phyloP scores from a whole-genome alignment of 2,329 filamentous ascomycete genomes.

The Pseudogymnoascus sp. region DNA sequence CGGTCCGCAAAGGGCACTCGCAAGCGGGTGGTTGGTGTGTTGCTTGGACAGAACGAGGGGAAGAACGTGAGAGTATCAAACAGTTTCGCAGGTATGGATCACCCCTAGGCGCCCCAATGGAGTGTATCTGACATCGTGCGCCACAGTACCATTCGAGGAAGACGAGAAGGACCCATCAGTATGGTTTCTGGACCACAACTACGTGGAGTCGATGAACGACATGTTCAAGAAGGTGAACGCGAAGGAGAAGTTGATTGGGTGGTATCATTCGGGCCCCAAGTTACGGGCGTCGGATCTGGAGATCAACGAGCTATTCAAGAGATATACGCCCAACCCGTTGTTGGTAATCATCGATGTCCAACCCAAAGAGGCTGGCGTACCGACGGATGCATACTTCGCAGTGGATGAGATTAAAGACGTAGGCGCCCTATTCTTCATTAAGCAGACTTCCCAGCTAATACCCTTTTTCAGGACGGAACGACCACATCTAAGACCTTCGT shows the following conservation, averaged over 20 bases:
- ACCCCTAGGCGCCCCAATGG: background rate
- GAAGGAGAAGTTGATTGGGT: slow-evolving; percentile 95
- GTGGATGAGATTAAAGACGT: slow-evolving; percentile 99
- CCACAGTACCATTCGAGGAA: slow-evolving; percentile 89
- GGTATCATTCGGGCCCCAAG: slow-evolving; percentile 98
- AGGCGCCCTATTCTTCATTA: slow-evolving; percentile 31
- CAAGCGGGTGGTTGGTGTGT: slow-evolving; percentile 85
- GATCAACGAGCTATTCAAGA: slow-evolving; percentile 99
- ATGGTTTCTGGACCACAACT: slow-evolving; percentile 99
- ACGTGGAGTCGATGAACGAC: slow-evolving; percentile 98
- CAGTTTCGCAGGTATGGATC: slow-evolving; percentile 80
- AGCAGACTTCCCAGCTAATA: slow-evolving; percentile 13
- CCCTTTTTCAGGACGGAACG: slow-evolving; percentile 71
- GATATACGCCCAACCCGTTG: slow-evolving; percentile 93
- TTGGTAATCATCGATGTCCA: slow-evolving; percentile 98
- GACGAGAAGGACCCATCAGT: slow-evolving; percentile 97
- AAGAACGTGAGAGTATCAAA: slow-evolving; percentile 96
- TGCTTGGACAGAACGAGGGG: slow-evolving; percentile 92
- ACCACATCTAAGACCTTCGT: slow-evolving; percentile 96
- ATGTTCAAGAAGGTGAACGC: slow-evolving; percentile 99
- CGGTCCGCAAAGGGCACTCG: slow-evolving; percentile 80
- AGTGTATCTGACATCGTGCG: slow-evolving; percentile 20
- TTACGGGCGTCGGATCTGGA: slow-evolving; percentile 92
- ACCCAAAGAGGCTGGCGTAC: slow-evolving; percentile 94
- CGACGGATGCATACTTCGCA: slow-evolving; percentile 97